phyloP scores from a whole-genome alignment of 768 basidiomycete genomes.

The Pluteus cervinus region DNA sequence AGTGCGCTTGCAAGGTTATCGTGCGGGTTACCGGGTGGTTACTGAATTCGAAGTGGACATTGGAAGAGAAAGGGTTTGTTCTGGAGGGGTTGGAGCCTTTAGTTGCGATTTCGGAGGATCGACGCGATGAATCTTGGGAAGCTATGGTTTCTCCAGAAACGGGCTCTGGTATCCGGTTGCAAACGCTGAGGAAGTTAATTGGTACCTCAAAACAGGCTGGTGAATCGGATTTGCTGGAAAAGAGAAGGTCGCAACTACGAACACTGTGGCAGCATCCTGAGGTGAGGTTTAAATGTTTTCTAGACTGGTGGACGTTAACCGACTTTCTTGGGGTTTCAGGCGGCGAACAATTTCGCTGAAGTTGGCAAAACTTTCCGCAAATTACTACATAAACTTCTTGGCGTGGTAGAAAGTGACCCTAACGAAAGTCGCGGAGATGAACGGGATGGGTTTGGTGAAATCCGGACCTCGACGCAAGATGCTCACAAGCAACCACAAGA shows the following conservation, averaged over 20 bases:
- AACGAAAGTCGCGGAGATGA: too few relatives aligned
- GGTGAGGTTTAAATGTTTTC: too few relatives aligned
- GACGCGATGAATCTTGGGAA: constrained; percentile 26
- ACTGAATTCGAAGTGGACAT: constrained; percentile 44
- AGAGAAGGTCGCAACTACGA: too few relatives aligned
- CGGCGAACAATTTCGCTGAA: constrained; percentile 39
- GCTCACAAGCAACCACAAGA: constrained; percentile 20
- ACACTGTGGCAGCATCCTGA: too few relatives aligned
- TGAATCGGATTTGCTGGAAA: too few relatives aligned
- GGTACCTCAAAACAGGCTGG: too few relatives aligned
- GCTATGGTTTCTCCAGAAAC: constrained; percentile 40
- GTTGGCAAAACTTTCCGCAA: constrained; percentile 28
- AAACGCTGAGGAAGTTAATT: constrained; percentile 28
- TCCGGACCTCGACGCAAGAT: constrained; percentile 29
- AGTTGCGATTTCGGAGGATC: constrained; percentile 30
- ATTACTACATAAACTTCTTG: constrained; percentile 33
- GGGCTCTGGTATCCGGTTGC: constrained; percentile 59
- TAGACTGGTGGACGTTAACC: too few relatives aligned
- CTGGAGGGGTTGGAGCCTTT: constrained; percentile 64
- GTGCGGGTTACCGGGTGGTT: constrained; percentile 29
- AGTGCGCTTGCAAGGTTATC: constrained; percentile 51
- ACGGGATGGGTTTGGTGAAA: constrained; percentile 53
- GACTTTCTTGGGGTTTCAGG: constrained; percentile 35
- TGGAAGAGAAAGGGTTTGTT: constrained; percentile 59
- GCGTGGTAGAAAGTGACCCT: constrained; percentile 15